Base-by-base conservation (phyloP, 305 asterid genomes). In the Andrographis paniculata region DNA sequence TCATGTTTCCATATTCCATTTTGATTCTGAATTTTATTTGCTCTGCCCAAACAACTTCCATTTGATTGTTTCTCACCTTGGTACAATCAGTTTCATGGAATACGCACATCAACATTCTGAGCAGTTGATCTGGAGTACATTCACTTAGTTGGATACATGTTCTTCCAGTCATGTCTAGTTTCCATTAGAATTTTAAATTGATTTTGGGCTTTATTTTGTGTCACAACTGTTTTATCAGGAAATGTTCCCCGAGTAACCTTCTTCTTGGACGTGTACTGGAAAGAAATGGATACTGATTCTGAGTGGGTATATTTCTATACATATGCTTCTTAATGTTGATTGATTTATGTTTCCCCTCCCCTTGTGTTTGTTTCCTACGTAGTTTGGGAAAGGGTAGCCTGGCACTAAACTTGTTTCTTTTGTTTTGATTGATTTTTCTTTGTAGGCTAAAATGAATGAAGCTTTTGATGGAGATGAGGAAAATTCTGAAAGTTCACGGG, bases 221-320 rank as follows among this genome's bases (percentile, higher is more conserved):
- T 21, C 7, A 24, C 41, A 49, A 55, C 48, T 46, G 38, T 31
- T 59, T 64, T 65, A 51, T 52, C 88, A 91, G 98, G 96, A 45
- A 74, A 80, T 65, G 96, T 91, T 72, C 96, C 96, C 61, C 58
- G 57, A 44, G 40, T 76, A 35, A 64, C 96, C 46, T 45, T 72
- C 63, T 42, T 63, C 62, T 58, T 91, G 82, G 98, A 86, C 59
- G 77, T 68, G 35, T 78, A 82, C 59, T 82, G 94, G 94, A 89
- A 78, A 71, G 96, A 80, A 70, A 73, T 59, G 78, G 85, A 73
- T 65, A 79, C 83, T 53, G 98, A 91, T 71, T 74, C 96, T 59
- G 96, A 82, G 40, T 91, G 96, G 98, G 96, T 91, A 91, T 57
- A 47, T 40, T 53, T 18, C 52, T 53, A 39, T 56, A 14, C 50